Evolutionary conservation across 75 land plant genomes (phyloP), one percentile per base, ranked within the genome.

Genomic region (Pinus taeda): DNA sequence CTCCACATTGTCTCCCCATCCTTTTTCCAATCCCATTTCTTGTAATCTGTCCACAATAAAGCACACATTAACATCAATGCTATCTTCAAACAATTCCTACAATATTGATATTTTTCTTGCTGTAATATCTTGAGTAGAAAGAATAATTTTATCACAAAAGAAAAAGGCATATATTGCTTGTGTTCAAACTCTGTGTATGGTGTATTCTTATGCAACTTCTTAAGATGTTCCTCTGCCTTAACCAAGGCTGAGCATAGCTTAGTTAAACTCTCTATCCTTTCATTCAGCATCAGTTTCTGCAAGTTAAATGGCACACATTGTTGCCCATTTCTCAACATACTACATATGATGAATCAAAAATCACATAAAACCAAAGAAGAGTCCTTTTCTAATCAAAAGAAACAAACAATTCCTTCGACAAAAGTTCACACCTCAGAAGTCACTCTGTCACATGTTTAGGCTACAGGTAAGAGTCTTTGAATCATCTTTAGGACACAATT

Each of bases 251-350:
- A 33, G 0, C 33, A 2, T 33, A 33, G 33, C 33, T 33, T 33
- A 0, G 33, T 33, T 33, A 33, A 33, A 33, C 33, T 33, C 33
- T 84, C 85, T 57, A 96, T 90, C 58, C 99, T 82, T 61, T 94
- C 99, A 90, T 96, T 96, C 79, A 96, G 79, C 99, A 96, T 96
- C 79, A 96, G 75, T 20, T 75, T 81, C 97, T 96, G 89, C 58
- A 71, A 13, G 13, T 66, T 15, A 66, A 33, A 66, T 36, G 70
- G 70, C 20, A 18, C 45, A 17, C 4, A 17, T 66, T 33, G 1
- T 33, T 0, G 33, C 33, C 33, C 33, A 33, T 33, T 33, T 33
- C 33, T 2, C 33, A 33, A 2, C 33, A 33, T 33, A 33, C 33
- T 33, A 33, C 33, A 33, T 33, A 33, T 26, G 33, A 33, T 33